Evolutionary conservation across 2,329 filamentous ascomycete species (phyloP).

Genomic region (Coniochaeta sp.): DNA sequence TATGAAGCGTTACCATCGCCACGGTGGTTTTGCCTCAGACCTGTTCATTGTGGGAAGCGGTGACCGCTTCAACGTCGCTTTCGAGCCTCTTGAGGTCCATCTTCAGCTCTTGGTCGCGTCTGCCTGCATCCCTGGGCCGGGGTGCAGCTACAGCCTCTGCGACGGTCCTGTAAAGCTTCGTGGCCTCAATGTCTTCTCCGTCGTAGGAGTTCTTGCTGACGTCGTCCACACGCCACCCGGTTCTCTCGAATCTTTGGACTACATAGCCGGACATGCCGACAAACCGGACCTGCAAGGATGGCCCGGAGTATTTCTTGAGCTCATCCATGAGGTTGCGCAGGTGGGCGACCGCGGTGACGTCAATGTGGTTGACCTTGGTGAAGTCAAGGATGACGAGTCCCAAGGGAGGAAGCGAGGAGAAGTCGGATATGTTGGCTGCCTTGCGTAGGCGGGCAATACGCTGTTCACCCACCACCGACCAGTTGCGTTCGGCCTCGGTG

Average conservation of each 20-base stretch:
- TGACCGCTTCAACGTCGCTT: not conserved
- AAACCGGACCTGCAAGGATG: slow-evolving; percentile 37
- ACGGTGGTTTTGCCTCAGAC: not conserved
- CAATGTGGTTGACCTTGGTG: slow-evolving; percentile 41
- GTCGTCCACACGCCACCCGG: slow-evolving; percentile 26
- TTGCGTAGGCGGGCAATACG: slow-evolving; percentile 38
- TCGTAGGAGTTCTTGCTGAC: slow-evolving; percentile 5
- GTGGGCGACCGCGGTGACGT: slow-evolving; percentile 43
- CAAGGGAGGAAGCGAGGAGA: slow-evolving; percentile 29
- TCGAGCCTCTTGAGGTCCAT: not conserved
- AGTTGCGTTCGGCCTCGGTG: slow-evolving; percentile 34
- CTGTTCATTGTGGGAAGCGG: not conserved
- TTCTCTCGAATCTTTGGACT: slow-evolving; percentile 28
- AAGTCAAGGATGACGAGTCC: slow-evolving; percentile 46
- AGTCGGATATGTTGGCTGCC: slow-evolving; percentile 24
- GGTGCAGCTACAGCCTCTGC: slow-evolving; percentile 5
- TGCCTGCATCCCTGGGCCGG: not conserved
- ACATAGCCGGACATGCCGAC: slow-evolving; percentile 37
- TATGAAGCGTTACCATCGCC: too few relatives aligned
- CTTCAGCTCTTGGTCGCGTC: not conserved
- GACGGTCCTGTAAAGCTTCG: slow-evolving; percentile 6
- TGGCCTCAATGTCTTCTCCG: slow-evolving; percentile 3
- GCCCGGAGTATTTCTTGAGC: slow-evolving; percentile 40
- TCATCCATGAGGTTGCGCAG: slow-evolving; percentile 41
- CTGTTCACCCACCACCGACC: slow-evolving; percentile 45